phyloP scores from a whole-genome alignment of 192 early-diverging fungal genomes.

The Geranomyces michiganensis region DNA sequence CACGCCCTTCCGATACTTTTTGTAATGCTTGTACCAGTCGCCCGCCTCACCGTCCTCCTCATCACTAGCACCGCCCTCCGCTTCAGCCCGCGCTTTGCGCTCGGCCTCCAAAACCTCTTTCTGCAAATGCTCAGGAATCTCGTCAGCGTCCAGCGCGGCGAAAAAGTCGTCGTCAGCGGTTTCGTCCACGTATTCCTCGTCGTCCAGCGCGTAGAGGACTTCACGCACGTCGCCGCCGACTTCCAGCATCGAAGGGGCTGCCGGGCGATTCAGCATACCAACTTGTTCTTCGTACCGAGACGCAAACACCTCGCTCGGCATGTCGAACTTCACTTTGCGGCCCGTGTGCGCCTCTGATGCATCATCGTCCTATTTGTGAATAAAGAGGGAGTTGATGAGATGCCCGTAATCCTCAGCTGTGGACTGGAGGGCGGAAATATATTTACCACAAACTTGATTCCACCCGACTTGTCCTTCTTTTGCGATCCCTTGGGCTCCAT shows the following conservation, averaged over 20 bases:
- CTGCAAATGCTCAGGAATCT: conserved; percentile 61
- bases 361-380: conserved; percentile 36
- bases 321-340: conserved; percentile 50
- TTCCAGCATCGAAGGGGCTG: conserved; percentile 61
- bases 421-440: neutral
- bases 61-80: conserved; percentile 52
- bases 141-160: conserved; percentile 71
- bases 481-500: conserved; percentile 64
- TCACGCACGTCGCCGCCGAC: conserved; percentile 85
- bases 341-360: conserved; percentile 36
- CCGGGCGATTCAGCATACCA: conserved; percentile 72
- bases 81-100: conserved; percentile 45
- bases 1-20: conserved; percentile 24
- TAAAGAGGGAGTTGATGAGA: too few relatives aligned
- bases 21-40: conserved; percentile 41
- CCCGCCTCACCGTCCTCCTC: conserved; percentile 48
- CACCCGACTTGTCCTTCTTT: conserved; percentile 55
- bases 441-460: conserved; percentile 45
- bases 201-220: conserved; percentile 90
- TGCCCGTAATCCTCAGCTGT: too few relatives aligned
- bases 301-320: conserved; percentile 78
- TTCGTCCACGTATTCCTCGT: conserved; percentile 84
- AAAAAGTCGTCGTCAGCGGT: conserved; percentile 84
- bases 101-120: conserved; percentile 40
- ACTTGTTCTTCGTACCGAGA: conserved; percentile 70